Conservation (phyloP, 2,329 filamentous ascomycete genomes). For the Cadophora sp. region DNA sequence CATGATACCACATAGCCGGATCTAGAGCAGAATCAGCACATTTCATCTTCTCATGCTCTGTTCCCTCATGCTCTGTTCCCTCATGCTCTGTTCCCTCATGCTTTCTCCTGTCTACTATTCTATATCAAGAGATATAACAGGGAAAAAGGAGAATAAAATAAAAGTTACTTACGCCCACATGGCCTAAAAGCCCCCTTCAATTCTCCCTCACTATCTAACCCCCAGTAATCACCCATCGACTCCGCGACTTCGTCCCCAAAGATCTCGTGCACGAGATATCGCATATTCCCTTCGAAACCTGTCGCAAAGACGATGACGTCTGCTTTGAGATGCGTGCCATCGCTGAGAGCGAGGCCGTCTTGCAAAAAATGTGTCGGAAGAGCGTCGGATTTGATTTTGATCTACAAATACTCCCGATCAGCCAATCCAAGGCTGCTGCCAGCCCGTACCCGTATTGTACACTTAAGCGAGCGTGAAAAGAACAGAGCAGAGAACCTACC, state of each 20-base stretch:
- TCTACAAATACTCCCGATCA: constrained; percentile 19
- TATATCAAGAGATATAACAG: too few relatives aligned
- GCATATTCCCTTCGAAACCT: constrained; percentile 59
- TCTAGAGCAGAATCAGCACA: constrained; percentile 33
- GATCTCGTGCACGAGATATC: constrained; percentile 54
- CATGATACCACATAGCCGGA: constrained; percentile 58
- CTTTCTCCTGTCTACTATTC: too few relatives aligned
- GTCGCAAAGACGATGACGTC: constrained; percentile 58
- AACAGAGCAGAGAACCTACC: constrained; percentile 48
- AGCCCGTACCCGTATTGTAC: too few relatives aligned
- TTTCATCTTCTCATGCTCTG: too few relatives aligned
- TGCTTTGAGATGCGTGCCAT: constrained; percentile 54
- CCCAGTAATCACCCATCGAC: constrained; percentile 54
- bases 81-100: too few relatives aligned
- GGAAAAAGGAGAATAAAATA: neutral
- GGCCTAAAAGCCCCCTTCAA: constrained; percentile 39
- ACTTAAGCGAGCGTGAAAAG: too few relatives aligned
- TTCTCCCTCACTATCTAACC: constrained; percentile 55
- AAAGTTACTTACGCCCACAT: constrained; percentile 30
- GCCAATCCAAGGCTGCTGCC: too few relatives aligned
- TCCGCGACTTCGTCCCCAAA: constrained; percentile 58
- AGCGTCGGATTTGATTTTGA: constrained; percentile 34
- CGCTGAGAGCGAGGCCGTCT: constrained; percentile 46
- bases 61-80: too few relatives aligned
- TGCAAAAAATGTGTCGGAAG: constrained; percentile 19